Evolutionary conservation across 768 basidiomycete genomes (phyloP).

Genomic region (Sporobolomyces pararoseus): DNA sequence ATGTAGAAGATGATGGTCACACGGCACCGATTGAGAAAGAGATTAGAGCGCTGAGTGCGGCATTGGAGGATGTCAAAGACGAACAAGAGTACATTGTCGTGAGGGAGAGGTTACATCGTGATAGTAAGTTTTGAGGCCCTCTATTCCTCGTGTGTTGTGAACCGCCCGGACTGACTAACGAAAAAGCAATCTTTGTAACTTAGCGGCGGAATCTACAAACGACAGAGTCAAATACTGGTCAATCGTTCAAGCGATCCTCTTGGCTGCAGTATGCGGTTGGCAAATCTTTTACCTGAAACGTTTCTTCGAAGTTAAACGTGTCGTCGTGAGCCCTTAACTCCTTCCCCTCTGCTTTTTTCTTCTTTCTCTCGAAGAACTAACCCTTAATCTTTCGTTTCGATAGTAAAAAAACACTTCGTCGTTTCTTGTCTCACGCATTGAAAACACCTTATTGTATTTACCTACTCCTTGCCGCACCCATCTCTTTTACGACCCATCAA

Average conservation of each 20-base stretch:
- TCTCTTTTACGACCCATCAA: too few species aligned
- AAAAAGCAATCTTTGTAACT: neutral
- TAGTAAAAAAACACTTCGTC: too few species aligned
- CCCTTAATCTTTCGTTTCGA: too few species aligned
- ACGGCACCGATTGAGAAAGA: constrained; percentile 96
- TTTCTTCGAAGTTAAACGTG: constrained; percentile 48
- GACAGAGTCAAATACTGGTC: constrained; percentile 99
- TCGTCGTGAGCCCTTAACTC: constrained; percentile 6
- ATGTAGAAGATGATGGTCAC: constrained; percentile 75
- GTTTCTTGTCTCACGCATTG: too few species aligned
- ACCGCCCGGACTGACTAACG: too few species aligned
- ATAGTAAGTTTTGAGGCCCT: constrained; percentile 66
- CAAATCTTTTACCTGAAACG: constrained; percentile 92
- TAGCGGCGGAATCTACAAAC: constrained; percentile 59
- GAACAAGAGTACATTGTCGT: constrained; percentile 99
- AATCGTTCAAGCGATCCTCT: constrained; percentile 76
- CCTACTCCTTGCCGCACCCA: too few species aligned
- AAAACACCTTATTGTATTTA: too few species aligned
- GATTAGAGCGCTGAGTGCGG: constrained; percentile 76
- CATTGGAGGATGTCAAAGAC: constrained; percentile 84
- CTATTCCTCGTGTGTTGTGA: too few species aligned
- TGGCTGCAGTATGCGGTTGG: constrained; percentile 90
- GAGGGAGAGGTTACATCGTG: constrained; percentile 83
- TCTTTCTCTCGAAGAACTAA: too few species aligned
- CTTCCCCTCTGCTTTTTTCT: too few species aligned